Evolutionary conservation across 352 stramenopile genomes (phyloP), one percentile per base, ranked within the genome.

Genomic region (Blastocystis sp.): DNA sequence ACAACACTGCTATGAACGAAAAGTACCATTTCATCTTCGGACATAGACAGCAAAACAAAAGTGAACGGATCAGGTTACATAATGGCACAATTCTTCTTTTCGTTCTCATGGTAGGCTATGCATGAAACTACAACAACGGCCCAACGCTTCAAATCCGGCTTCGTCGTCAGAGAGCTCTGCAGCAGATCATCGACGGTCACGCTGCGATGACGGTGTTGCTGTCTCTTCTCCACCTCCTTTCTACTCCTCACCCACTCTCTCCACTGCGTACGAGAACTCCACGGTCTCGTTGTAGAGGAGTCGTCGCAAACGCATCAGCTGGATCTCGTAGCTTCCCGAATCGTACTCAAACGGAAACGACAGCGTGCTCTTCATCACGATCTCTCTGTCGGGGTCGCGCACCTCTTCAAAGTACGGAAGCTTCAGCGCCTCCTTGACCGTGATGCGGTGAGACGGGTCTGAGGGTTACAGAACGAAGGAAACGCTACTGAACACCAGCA

Each of bases 391-490:
- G 4, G 33, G 50, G 50, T 63, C 69, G 16, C 90, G 90, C 3
- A 91, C 65, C n/a, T 66, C 70, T 1, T 94, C 92, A 65, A 99
- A 93, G 92, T 98, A 99, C 26, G 96, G 95, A 92, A 99, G 96
- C 26, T 94, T 93, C 50, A 99, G 91, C 66, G 97, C 96, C 82
- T 98, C 94, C 77, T 97, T 93, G 21, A 99, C 96, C 29, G 95
- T 97, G 70, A 98, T 97, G 62, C 97, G 95, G 91, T 97, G 95
- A 62, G 95, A 94, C 51, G 98, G 96, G 92, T 99, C 96, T 80
- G 66, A 9, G 1, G 19, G 2, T 89, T 31, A 85, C 26, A 1
- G 6, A 1, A 24, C 4, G 26, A 21, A 9, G 19, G 13, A 31
- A 29, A 50, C 0, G 26, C 74, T 29, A 85, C 74, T 85, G 89